Conservation (phyloP, 73 alveolate genomes). For the Paramecium tetraurelia region DNA sequence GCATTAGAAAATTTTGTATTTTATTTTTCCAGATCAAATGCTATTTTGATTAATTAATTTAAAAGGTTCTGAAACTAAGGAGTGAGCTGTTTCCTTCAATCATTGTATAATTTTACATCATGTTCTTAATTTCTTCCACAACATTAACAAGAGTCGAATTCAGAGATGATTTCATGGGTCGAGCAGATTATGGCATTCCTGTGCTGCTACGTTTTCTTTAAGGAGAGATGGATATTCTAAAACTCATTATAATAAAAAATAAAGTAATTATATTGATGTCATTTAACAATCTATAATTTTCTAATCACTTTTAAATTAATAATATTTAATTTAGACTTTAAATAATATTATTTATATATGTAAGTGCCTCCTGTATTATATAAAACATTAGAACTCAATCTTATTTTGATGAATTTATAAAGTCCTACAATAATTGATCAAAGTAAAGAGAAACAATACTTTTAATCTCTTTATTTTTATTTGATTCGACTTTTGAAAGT, state of each 20-base stretch:
- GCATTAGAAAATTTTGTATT: background rate
- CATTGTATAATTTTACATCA: background rate
- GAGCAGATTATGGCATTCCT: background rate
- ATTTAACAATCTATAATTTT: background rate
- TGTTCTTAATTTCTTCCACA: background rate
- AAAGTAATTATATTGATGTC: background rate
- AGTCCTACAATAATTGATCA: background rate
- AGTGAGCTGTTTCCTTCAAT: background rate
- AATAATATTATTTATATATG: too few species aligned
- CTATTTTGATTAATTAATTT: background rate
- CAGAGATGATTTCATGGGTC: background rate
- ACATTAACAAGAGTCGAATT: background rate
- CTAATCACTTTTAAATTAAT: background rate
- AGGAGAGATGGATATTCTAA: background rate
- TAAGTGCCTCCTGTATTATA: background rate
- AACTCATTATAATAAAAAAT: background rate
- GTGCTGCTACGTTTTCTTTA: background rate
- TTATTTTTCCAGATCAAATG: background rate
- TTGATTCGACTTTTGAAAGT: background rate
- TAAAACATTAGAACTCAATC: background rate
- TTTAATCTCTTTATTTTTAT: background rate
- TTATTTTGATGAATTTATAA: background rate
- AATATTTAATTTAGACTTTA: background rate
- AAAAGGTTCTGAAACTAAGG: background rate
- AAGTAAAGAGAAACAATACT: background rate